Evolutionary conservation across 495 filamentous ascomycete genomes (phyloP).

Genomic region (Aspergillus olivimuriae): DNA sequence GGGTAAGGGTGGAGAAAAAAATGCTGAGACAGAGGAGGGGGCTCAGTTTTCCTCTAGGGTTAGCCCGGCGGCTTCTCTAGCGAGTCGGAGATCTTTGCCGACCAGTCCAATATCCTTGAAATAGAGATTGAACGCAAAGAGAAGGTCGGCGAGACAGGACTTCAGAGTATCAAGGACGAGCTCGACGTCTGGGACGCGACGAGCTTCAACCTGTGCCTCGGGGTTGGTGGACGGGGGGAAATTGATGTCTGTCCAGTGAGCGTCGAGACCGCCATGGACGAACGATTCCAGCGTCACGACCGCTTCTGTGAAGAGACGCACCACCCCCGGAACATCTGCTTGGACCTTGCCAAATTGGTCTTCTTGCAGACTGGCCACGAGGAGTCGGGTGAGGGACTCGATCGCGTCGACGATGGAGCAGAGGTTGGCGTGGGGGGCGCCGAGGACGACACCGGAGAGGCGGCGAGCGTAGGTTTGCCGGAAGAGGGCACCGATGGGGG

Average conservation of each 20-base stretch:
- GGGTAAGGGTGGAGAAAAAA: too few relatives aligned
- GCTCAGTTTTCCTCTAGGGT: conserved; percentile 17
- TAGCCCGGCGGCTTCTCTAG: conserved; percentile 53
- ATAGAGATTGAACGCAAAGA: conserved; percentile 66
- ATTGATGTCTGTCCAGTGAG: conserved; percentile 80
- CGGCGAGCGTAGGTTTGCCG: conserved; percentile 61
- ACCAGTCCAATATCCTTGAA: conserved; percentile 57
- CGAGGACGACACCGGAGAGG: conserved; percentile 57
- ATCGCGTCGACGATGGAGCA: conserved; percentile 63
- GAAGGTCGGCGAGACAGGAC: conserved; percentile 51
- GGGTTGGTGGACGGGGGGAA: conserved; percentile 38
- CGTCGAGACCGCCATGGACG: conserved; percentile 43
- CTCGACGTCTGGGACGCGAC: conserved; percentile 52
- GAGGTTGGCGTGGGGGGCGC: conserved; percentile 58
- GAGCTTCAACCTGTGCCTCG: conserved; percentile 31
- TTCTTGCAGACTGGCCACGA: conserved; percentile 67
- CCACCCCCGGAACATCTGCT: conserved; percentile 62
- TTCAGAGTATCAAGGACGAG: conserved; percentile 53
- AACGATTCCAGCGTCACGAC: conserved; percentile 67
- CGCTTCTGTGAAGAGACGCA: conserved; percentile 62
- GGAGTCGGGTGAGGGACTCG: conserved; percentile 60
- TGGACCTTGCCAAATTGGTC: conserved; percentile 86
- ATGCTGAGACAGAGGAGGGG: too few relatives aligned
- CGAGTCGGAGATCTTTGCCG: conserved; percentile 59
- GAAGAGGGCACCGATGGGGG: conserved; percentile 61